These are phyloP conservation scores for Pachysolen tannophilus DNA, from an alignment of 805 yeast species.

Conservation along the genomic window DNA sequence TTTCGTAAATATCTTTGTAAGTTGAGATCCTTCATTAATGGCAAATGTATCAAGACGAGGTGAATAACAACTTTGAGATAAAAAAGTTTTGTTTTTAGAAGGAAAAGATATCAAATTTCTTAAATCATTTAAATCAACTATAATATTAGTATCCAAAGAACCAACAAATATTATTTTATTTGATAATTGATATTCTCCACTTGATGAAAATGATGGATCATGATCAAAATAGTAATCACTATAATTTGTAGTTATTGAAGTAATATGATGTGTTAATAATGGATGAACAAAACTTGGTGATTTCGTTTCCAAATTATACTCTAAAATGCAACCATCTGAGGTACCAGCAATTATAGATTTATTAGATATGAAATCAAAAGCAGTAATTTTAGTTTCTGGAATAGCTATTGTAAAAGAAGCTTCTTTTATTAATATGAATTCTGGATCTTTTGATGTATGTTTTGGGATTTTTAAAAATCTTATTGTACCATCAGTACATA, in stretches of 20 bases:
- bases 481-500: constrained; percentile 50
- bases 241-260: constrained; percentile 14
- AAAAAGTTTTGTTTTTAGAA: background rate
- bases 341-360: constrained; percentile 47
- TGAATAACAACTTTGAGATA: constrained; percentile 1
- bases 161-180: constrained; percentile 26
- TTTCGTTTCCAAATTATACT: constrained; percentile 29
- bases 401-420: constrained; percentile 20
- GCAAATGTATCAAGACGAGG: constrained; percentile 4
- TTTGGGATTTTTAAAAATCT: constrained; percentile 34
- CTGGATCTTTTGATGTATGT: constrained; percentile 7
- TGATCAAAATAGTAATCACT: constrained; percentile 26
- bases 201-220: constrained; percentile 15
- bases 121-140: constrained; percentile 22
- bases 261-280: constrained; percentile 9
- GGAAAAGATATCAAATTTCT: background rate
- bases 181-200: constrained; percentile 13
- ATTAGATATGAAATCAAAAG: constrained; percentile 38
- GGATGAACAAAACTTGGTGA: constrained; percentile 16
- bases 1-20: constrained; percentile 4
- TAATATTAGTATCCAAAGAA: constrained; percentile 29
- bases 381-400: constrained; percentile 28
- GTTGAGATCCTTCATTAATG: constrained; percentile 7
- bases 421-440: constrained; percentile 12
- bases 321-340: constrained; percentile 51